Conservation (phyloP, 2,329 filamentous ascomycete genomes). For the Aspergillus fructus region DNA sequence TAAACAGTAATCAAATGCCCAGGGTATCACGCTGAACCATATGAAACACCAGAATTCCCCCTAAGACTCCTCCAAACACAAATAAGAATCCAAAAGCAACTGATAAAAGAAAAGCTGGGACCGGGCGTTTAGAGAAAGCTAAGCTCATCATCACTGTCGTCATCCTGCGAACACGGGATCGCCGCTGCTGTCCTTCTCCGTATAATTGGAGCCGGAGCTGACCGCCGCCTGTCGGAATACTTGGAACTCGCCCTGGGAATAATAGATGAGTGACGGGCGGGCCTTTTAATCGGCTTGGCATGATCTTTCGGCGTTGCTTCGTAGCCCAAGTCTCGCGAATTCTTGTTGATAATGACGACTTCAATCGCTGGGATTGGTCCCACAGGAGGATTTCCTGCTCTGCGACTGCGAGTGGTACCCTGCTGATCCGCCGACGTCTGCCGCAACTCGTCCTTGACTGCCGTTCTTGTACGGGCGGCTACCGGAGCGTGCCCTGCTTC, state of each 20-base stretch:
- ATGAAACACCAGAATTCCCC: background rate
- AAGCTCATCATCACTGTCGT: slow-evolving; percentile 40
- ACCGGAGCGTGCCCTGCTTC: slow-evolving; percentile 15
- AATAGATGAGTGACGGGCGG: slow-evolving; percentile 7
- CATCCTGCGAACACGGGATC: slow-evolving; percentile 30
- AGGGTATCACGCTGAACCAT: slow-evolving; percentile 14
- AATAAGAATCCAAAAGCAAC: background rate
- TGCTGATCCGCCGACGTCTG: slow-evolving; percentile 7
- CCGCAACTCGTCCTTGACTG: slow-evolving; percentile 20
- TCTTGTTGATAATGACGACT: slow-evolving; percentile 34
- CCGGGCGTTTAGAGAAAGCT: slow-evolving; percentile 30
- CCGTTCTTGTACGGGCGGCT: slow-evolving; percentile 20
- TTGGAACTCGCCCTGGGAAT: background rate
- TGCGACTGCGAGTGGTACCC: background rate
- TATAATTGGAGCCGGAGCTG: background rate
- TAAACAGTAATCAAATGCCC: slow-evolving; percentile 1
- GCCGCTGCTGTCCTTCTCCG: slow-evolving; percentile 15
- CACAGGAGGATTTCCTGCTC: background rate
- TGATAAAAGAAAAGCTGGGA: background rate
- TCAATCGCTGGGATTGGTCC: slow-evolving; percentile 19
- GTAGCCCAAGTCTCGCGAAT: background rate
- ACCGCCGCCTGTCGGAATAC: slow-evolving; percentile 1
- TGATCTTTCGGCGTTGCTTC: slow-evolving; percentile 1
- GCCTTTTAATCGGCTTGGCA: slow-evolving; percentile 12
- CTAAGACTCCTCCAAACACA: slow-evolving; percentile 5